Evolutionary conservation across 2,329 filamentous ascomycete species (phyloP).

Genomic region (Talaromyces islandicus): DNA sequence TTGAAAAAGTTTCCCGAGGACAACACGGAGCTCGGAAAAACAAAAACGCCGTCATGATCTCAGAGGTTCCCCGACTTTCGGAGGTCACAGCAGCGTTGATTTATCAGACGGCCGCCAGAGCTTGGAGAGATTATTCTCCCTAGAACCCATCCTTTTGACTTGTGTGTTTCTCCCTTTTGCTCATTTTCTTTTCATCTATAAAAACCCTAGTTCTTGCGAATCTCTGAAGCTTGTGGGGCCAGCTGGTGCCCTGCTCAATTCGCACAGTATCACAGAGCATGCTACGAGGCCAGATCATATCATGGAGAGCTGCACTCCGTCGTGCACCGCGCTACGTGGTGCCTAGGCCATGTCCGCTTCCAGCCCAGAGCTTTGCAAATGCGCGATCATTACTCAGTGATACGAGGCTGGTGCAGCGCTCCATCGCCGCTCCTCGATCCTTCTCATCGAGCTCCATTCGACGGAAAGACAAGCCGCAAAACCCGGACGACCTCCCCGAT

Average conservation of each 20-base stretch:
- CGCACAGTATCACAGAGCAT: constrained; percentile 40
- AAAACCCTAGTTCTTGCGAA: constrained; percentile 10
- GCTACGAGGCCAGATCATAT: constrained; percentile 59
- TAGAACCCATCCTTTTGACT: background rate
- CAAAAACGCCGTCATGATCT: constrained; percentile 21
- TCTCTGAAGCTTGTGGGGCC: constrained; percentile 10
- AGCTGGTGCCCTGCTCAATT: constrained; percentile 10
- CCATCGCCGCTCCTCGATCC: constrained; percentile 27
- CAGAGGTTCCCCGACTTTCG: constrained; percentile 12
- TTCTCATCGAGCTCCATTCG: constrained; percentile 44
- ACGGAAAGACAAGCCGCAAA: constrained; percentile 52
- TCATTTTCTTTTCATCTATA: background rate
- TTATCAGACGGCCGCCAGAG: constrained; percentile 34
- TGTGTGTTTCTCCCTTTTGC: background rate
- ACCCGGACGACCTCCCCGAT: constrained; percentile 33
- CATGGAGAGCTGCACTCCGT: constrained; percentile 58
- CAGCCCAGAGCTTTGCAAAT: constrained; percentile 26
- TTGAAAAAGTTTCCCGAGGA: constrained; percentile 27
- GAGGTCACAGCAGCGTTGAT: constrained; percentile 8
- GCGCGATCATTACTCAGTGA: constrained; percentile 21
- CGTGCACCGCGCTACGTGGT: constrained; percentile 39
- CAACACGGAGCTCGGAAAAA: constrained; percentile 19
- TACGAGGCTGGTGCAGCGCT: constrained; percentile 18
- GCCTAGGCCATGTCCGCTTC: constrained; percentile 26
- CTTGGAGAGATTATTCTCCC: constrained; percentile 40